Conservation (phyloP, 208 protist genomes). For the Leishmania martiniquensis region DNA sequence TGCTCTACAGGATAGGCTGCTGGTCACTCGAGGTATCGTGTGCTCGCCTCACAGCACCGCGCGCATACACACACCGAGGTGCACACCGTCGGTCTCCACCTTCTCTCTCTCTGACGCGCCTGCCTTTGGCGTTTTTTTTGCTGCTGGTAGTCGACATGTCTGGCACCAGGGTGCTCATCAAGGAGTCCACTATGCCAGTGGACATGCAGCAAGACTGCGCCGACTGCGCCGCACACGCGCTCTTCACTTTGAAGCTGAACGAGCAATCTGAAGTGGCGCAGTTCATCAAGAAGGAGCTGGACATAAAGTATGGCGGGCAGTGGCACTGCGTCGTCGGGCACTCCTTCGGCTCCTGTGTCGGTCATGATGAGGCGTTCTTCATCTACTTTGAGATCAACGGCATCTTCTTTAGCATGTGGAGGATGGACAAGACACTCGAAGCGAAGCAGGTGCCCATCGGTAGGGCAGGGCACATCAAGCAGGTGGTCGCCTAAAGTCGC, state of each 20-base stretch:
- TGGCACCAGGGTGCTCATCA: slow-evolving; percentile 63
- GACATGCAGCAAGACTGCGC: slow-evolving; percentile 90
- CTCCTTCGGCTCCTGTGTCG: slow-evolving; percentile 99
- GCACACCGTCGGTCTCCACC: neutral
- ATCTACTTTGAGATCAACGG: slow-evolving; percentile 99
- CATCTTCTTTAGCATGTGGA: slow-evolving; percentile 98
- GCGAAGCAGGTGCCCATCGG: slow-evolving; percentile 3
- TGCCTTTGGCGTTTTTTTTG: neutral
- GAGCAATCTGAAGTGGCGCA: slow-evolving; percentile 99
- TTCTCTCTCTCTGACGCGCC: neutral
- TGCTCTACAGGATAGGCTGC: neutral
- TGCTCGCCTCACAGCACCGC: neutral
- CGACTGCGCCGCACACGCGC: slow-evolving; percentile 81
- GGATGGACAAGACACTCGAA: slow-evolving; percentile 46
- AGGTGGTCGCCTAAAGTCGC: neutral
- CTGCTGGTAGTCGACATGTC: slow-evolving; percentile 43
- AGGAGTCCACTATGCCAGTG: slow-evolving; percentile 78
- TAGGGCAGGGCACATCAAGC: neutral
- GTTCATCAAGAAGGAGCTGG: slow-evolving; percentile 99
- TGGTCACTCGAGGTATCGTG: neutral
- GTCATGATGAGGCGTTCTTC: slow-evolving; percentile 98
- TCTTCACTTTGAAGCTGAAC: slow-evolving; percentile 47
- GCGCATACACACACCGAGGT: neutral
- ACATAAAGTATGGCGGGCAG: slow-evolving; percentile 98
- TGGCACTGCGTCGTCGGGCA: slow-evolving; percentile 99